Evolutionary conservation across 2,329 filamentous ascomycete genomes (phyloP).

Genomic region (Aspergillus sp.): DNA sequence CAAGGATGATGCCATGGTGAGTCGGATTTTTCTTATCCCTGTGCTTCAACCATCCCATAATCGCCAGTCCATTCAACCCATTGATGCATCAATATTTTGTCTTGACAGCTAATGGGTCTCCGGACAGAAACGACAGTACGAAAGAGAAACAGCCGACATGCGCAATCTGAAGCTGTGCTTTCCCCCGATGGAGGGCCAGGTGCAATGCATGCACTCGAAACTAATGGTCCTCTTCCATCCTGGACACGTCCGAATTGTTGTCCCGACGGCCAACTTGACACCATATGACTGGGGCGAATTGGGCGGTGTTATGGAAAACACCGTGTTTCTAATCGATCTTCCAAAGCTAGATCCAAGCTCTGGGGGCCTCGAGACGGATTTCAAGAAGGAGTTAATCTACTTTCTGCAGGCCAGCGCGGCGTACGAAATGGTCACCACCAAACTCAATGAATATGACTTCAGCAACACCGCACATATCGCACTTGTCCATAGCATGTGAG

Average conservation of each 20-base stretch:
- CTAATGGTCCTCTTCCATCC: slow-evolving; percentile 83
- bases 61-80: no score
- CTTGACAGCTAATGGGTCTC: no score
- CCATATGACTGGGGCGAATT: slow-evolving; percentile 87
- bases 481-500: slow-evolving; percentile 84
- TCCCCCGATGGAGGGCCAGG: slow-evolving; percentile 70
- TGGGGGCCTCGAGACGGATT: slow-evolving; percentile 46
- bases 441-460: slow-evolving; percentile 79
- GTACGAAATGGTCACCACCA: slow-evolving; percentile 62
- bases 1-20: slow-evolving; percentile 47
- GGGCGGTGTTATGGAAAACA: slow-evolving; percentile 78
- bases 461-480: slow-evolving; percentile 66
- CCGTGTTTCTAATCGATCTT: slow-evolving; percentile 88
- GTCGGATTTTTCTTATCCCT: no score
- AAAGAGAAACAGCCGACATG: slow-evolving; percentile 42
- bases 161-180: slow-evolving; percentile 69
- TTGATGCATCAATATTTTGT: neutral
- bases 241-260: slow-evolving; percentile 70
- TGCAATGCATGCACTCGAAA: slow-evolving; percentile 89
- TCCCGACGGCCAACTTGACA: slow-evolving; percentile 85
- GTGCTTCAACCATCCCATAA: no score
- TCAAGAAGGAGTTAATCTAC: slow-evolving; percentile 67
- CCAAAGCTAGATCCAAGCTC: slow-evolving; percentile 48
- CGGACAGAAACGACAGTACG: slow-evolving; percentile 36
- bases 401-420: slow-evolving; percentile 70